phyloP scores from a whole-genome alignment of 2,329 filamentous ascomycete species.

The Diaporthe longicolla region DNA sequence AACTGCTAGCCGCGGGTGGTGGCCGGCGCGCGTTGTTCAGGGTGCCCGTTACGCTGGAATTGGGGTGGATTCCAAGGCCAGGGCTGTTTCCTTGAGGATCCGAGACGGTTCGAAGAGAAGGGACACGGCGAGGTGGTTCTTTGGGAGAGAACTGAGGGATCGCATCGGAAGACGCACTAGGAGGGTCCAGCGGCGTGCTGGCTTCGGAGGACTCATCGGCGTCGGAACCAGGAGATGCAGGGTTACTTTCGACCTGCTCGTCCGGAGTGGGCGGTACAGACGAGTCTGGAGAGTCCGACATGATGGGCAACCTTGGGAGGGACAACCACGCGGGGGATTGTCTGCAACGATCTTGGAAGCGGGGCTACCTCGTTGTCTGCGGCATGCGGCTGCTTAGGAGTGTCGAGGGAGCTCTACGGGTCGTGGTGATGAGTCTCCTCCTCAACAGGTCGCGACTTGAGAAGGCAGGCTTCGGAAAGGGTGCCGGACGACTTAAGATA shows the following conservation, averaged over 20 bases:
- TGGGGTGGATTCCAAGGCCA: conserved; percentile 75
- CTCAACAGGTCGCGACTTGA: background rate
- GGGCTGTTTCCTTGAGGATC: conserved; percentile 64
- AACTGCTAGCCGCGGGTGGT: conserved; percentile 54
- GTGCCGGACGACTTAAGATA: conserved; percentile 12
- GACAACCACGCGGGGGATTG: background rate
- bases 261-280: conserved; percentile 63
- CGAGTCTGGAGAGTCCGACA: conserved; percentile 49
- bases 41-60: conserved; percentile 87
- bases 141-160: conserved; percentile 42
- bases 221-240: conserved; percentile 59
- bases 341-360: conserved; percentile 10
- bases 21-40: conserved; percentile 76
- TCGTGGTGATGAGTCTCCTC: background rate
- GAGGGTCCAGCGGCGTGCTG: conserved; percentile 62
- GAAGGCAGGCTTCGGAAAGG: background rate
- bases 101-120: conserved; percentile 72
- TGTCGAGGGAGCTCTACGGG: conserved; percentile 8
- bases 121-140: conserved; percentile 65
- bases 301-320: conserved; percentile 38
- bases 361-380: conserved; percentile 24
- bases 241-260: conserved; percentile 57
- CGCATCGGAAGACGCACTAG: conserved; percentile 50
- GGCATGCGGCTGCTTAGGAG: conserved; percentile 28
- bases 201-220: conserved; percentile 61